Conservation (phyloP, 2,329 filamentous ascomycete species). For the Ophiostoma montium region DNA sequence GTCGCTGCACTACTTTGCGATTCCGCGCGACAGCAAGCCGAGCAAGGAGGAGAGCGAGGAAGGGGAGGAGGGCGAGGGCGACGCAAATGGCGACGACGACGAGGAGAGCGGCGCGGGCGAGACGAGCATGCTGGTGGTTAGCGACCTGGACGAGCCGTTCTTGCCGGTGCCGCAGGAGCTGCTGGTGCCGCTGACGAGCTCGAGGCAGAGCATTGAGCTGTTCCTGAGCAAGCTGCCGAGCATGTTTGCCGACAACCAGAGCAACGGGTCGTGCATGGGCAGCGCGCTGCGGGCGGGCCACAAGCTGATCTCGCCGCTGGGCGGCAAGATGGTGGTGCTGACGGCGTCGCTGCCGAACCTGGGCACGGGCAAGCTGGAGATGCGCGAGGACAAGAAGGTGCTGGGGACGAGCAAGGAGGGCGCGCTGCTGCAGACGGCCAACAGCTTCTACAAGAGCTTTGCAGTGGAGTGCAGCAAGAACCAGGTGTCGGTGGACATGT, state of each 20-base stretch:
- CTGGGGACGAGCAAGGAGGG: constrained; percentile 89
- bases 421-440: constrained; percentile 73
- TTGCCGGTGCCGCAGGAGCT: constrained; percentile 86
- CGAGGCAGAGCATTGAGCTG: constrained; percentile 76
- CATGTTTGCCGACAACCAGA: constrained; percentile 95
- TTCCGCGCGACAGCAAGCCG: constrained; percentile 36
- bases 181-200: constrained; percentile 77
- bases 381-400: constrained; percentile 92
- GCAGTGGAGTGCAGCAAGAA: constrained; percentile 98
- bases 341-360: constrained; percentile 82
- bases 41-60: constrained; percentile 19
- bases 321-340: constrained; percentile 87
- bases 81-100: constrained; percentile 51
- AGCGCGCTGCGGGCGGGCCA: constrained; percentile 85
- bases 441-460: constrained; percentile 98
- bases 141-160: constrained; percentile 92
- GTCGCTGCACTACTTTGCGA: constrained; percentile 88
- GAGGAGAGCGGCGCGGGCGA: constrained; percentile 51
- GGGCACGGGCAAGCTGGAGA: constrained; percentile 77
- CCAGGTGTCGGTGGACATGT: constrained; percentile 97
- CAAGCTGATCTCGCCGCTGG: constrained; percentile 86
- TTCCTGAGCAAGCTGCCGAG: constrained; percentile 83
- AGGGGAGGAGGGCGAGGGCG: constrained; percentile 5
- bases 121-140: constrained; percentile 83
- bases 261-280: constrained; percentile 82